These are phyloP conservation scores for Rhizomucor pusillus DNA, from an alignment of 371 early-diverging fungal species.

Conservation along the genomic window DNA sequence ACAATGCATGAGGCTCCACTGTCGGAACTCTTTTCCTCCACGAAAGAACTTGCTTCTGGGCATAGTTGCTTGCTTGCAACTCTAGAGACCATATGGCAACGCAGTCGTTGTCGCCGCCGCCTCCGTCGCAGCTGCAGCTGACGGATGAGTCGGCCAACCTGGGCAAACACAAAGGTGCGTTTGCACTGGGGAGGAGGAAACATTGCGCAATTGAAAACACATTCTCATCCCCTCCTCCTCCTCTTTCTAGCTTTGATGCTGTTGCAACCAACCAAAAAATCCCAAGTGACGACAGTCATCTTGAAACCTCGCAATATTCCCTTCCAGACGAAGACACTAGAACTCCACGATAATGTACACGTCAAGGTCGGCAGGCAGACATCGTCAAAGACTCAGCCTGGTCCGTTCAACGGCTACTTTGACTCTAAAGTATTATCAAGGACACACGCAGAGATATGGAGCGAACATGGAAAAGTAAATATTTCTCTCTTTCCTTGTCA, in stretches of 20 bases:
- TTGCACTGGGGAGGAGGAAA: not conserved
- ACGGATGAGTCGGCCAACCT: not conserved
- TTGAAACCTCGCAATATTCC: constrained; percentile 60
- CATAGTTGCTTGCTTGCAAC: not conserved
- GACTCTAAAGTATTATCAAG: constrained; percentile 86
- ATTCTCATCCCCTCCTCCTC: not conserved
- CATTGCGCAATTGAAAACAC: not conserved
- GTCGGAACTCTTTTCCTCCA: not conserved
- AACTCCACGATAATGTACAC: constrained; percentile 49
- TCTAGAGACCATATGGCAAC: not conserved
- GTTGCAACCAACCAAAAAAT: constrained; percentile 3
- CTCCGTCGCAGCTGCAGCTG: not conserved
- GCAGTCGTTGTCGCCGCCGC: not conserved
- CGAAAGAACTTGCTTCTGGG: not conserved
- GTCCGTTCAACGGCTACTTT: constrained; percentile 76
- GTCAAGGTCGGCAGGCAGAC: constrained; percentile 79
- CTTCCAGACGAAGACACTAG: constrained; percentile 65
- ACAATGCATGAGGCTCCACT: not conserved
- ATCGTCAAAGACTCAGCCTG: constrained; percentile 62
- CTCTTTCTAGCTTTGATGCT: not conserved
- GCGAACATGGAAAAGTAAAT: constrained; percentile 63
- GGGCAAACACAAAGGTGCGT: not conserved
- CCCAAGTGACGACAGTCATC: constrained; percentile 34
- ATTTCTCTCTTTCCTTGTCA: too few species aligned
- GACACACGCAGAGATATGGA: constrained; percentile 83